These are phyloP conservation scores for Craspedostauros australis DNA, from an alignment of 108 stramenopile genomes.

Conservation along the genomic window DNA sequence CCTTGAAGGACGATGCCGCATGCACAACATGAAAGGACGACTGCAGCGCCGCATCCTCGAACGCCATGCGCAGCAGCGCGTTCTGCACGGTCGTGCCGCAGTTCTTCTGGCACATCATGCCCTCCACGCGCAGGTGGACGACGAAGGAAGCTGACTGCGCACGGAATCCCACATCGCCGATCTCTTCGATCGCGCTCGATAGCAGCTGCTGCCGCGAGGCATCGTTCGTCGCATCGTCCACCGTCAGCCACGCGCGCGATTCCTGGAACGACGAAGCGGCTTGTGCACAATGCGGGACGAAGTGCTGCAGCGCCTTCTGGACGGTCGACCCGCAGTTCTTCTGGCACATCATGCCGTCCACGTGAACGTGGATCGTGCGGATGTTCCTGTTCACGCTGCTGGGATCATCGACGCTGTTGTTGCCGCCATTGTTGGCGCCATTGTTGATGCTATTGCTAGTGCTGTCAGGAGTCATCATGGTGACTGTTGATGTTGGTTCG, in stretches of 20 bases:
- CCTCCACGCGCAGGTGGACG: constrained; percentile 57
- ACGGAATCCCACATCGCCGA: neutral
- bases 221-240: neutral
- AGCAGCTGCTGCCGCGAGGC: neutral
- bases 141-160: neutral
- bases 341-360: constrained; percentile 71
- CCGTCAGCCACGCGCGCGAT: neutral
- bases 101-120: constrained; percentile 95
- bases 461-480: no score
- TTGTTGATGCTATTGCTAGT: no score
- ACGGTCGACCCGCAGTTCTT: constrained; percentile 39
- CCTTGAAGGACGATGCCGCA: constrained; percentile 10
- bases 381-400: no score
- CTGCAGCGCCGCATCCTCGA: no score
- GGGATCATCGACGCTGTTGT: no score
- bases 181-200: neutral
- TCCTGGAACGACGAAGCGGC: no score
- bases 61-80: constrained; percentile 30
- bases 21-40: neutral
- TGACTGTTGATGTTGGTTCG: no score
- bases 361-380: constrained; percentile 11
- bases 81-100: constrained; percentile 65
- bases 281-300: no score
- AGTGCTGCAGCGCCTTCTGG: neutral
- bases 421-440: no score